Base-by-base conservation (phyloP, 2,329 filamentous ascomycete species). In the Periconia sp. region DNA sequence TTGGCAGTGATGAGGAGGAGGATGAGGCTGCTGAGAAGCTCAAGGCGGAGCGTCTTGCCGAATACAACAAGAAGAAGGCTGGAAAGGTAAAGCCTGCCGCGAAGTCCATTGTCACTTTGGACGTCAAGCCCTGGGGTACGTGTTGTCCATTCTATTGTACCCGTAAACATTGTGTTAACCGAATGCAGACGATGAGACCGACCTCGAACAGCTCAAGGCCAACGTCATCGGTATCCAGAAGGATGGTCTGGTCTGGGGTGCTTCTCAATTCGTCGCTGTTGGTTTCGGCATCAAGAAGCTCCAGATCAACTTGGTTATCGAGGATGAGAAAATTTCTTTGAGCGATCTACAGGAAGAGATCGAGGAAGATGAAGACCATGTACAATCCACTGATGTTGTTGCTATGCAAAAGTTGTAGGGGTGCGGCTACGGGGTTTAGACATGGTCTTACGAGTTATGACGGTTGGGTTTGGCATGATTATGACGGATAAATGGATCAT, bases 251-350 rank as follows among this genome's bases (percentile, higher is more conserved):
- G 87, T 95, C 61, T 99, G 94, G 94, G 93, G 93, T 86, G 86
- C 83, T 62, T 92, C 90, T 77, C 90, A 94, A 84, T 82, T 96
- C 63, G 88, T 96, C 49, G 77, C 92, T 64, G 88, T 99, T 70
- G 93, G 92, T 72, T 99, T 91, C 84, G 94, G 94, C 84, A 95
- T 99, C 84, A 94, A 90, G 85, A 97, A 97, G 86, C 87, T 99
- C 61, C 93, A 97, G 85, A 96, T 99, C 83, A 97, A 91, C 88
- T 80, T 97, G 67, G 92, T 97, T 69, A 82, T 97, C 63, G 94
- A 97, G 84, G 94, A 99, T 76, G 93, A 97, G 65, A 97, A 97
- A 86, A 78, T 99, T 74, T 92, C 90, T 64, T 77, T 90, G 62
- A 85, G 88, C 67, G 93, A 97, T 60, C 87, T 99, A 66, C 86